These are phyloP conservation scores for Cladophialophora exuberans DNA, from an alignment of 2,329 filamentous ascomycete species.

Conservation along the genomic window DNA sequence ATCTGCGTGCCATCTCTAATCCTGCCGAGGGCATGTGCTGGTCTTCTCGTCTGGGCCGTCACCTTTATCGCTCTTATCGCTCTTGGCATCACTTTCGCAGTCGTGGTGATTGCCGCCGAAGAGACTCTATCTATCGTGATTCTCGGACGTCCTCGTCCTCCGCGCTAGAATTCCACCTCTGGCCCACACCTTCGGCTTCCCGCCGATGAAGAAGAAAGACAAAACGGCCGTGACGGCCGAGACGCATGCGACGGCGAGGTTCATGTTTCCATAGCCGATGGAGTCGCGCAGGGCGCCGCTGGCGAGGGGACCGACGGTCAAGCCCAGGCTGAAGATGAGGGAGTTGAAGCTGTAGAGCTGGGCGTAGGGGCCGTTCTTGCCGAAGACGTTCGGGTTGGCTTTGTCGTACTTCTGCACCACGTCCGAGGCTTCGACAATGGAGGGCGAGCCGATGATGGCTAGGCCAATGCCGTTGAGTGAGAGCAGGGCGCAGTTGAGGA, in stretches of 20 bases:
- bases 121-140: slow-evolving; percentile 14
- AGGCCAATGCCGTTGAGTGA: slow-evolving; percentile 56
- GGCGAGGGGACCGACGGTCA: slow-evolving; percentile 61
- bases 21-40: too few relatives aligned
- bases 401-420: slow-evolving; percentile 60
- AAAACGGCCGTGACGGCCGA: slow-evolving; percentile 29
- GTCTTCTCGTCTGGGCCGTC: too few relatives aligned
- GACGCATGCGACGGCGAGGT: slow-evolving; percentile 27
- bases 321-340: slow-evolving; percentile 63
- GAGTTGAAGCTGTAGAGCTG: slow-evolving; percentile 68
- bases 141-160: not conserved
- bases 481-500: slow-evolving; percentile 52
- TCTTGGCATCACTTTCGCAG: too few relatives aligned
- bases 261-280: slow-evolving; percentile 34
- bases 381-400: slow-evolving; percentile 60
- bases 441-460: slow-evolving; percentile 57
- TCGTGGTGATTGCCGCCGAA: not conserved
- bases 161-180: too few relatives aligned
- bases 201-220: slow-evolving; percentile 30
- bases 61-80: too few relatives aligned
- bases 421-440: slow-evolving; percentile 60
- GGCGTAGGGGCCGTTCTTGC: slow-evolving; percentile 62
- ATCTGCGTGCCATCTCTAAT: too few relatives aligned
- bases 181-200: slow-evolving; percentile 18
- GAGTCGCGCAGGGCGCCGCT: slow-evolving; percentile 25